phyloP scores from a whole-genome alignment of 495 filamentous ascomycete species.

The Aspergillus homomorphus region DNA sequence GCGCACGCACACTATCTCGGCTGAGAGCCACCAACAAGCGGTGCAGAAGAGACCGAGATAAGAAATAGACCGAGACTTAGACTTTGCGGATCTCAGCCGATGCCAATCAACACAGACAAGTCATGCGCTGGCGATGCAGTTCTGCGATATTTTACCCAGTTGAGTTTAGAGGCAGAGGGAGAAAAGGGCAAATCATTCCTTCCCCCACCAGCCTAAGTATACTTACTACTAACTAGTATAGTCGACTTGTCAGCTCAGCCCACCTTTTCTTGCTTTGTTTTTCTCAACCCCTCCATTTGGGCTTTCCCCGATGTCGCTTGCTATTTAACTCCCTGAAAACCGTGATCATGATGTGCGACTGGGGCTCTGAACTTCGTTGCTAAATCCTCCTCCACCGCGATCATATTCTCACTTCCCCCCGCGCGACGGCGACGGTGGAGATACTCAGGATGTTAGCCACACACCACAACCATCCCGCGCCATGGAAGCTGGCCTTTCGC shows the following conservation, averaged over 20 bases:
- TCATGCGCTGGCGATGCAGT: not conserved
- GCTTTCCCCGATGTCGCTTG: not conserved
- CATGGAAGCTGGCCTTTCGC: slow-evolving; percentile 27
- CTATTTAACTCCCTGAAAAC: not conserved
- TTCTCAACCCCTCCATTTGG: not conserved
- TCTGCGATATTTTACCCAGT: not conserved
- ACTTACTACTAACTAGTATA: not conserved
- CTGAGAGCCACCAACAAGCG: too few relatives aligned
- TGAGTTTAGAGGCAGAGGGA: not conserved
- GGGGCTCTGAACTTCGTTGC: too few relatives aligned
- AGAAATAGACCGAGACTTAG: too few relatives aligned
- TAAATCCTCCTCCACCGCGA: not conserved
- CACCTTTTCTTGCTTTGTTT: not conserved
- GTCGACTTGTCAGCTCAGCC: not conserved
- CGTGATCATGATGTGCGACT: not conserved
- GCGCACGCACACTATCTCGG: too few relatives aligned
- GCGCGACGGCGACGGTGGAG: not conserved
- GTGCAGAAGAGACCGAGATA: too few relatives aligned
- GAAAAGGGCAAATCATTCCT: too few relatives aligned
- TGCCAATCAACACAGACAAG: not conserved
- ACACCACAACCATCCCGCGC: not conserved
- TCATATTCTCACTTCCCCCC: not conserved
- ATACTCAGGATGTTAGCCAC: slow-evolving; percentile 7
- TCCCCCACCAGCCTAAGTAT: not conserved
- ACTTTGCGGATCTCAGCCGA: too few relatives aligned